These are phyloP conservation scores for Solanum clarkiae DNA, from an alignment of 257 asterid genomes.

Conservation along the genomic window DNA sequence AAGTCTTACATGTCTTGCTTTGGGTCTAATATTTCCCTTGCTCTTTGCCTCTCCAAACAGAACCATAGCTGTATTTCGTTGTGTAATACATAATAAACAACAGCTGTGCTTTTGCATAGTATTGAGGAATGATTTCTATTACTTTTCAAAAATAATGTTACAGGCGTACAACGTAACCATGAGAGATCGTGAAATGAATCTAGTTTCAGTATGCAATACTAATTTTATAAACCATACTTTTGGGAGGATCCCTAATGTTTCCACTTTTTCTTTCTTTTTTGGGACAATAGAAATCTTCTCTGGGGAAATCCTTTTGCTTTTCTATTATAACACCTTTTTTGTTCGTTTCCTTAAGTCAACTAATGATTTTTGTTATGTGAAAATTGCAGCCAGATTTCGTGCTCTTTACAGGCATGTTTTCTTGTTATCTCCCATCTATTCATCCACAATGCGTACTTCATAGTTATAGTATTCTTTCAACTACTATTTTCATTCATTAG, in stretches of 20 bases:
- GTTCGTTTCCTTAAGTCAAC: slow-evolving; percentile 12
- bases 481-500: neutral
- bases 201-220: neutral
- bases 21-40: neutral
- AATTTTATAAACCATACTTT: neutral
- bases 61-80: neutral
- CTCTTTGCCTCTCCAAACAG: neutral
- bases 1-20: neutral
- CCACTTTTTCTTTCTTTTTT: neutral
- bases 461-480: neutral
- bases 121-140: neutral
- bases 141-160: neutral
- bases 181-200: neutral
- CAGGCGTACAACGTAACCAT: neutral
- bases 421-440: slow-evolving; percentile 2
- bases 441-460: neutral
- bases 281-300: neutral
- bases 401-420: slow-evolving; percentile 83
- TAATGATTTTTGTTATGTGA: slow-evolving; percentile 10
- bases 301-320: neutral
- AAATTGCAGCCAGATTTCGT: slow-evolving; percentile 93
- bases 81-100: neutral
- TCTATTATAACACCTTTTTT: neutral
- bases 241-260: neutral
- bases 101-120: neutral